These are phyloP conservation scores for Thuidium tamariscinum DNA, from an alignment of 225 moss, liverwort and hornwort genomes.

Conservation along the genomic window DNA sequence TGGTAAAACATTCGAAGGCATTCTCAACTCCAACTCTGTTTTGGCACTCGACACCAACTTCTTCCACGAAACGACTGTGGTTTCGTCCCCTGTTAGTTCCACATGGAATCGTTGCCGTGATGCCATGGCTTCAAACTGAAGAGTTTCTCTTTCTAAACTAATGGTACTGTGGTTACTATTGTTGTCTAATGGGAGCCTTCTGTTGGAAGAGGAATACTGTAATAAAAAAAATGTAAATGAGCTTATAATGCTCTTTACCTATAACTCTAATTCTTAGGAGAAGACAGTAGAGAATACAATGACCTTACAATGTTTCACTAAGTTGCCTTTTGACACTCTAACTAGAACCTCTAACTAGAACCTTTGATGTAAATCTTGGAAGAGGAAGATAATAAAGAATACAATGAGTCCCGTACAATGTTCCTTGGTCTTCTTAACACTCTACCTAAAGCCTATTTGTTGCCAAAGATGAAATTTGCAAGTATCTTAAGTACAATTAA, in stretches of 20 bases:
- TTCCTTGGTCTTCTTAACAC: neutral
- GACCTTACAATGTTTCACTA: neutral
- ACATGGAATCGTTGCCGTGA: neutral
- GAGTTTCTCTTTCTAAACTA: rapidly evolving
- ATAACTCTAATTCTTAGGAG: too few species aligned
- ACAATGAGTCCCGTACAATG: too few species aligned
- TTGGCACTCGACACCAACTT: neutral
- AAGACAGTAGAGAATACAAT: neutral
- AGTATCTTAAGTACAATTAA: neutral
- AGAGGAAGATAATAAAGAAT: neutral
- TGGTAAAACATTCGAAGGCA: neutral
- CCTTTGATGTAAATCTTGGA: neutral
- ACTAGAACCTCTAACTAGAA: neutral
- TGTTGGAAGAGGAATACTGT: neutral
- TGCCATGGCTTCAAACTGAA: neutral
- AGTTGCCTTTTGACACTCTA: neutral
- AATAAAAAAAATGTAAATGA: neutral
- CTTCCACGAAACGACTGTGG: neutral
- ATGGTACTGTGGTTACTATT: too few species aligned
- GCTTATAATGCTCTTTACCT: neutral
- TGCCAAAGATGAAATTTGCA: neutral
- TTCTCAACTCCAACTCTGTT: neutral
- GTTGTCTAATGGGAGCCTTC: neutral
- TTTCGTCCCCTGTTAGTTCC: neutral
- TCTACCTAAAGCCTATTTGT: neutral